phyloP scores from a whole-genome alignment of 2,329 filamentous ascomycete genomes.

The Pseudocercospora musae region DNA sequence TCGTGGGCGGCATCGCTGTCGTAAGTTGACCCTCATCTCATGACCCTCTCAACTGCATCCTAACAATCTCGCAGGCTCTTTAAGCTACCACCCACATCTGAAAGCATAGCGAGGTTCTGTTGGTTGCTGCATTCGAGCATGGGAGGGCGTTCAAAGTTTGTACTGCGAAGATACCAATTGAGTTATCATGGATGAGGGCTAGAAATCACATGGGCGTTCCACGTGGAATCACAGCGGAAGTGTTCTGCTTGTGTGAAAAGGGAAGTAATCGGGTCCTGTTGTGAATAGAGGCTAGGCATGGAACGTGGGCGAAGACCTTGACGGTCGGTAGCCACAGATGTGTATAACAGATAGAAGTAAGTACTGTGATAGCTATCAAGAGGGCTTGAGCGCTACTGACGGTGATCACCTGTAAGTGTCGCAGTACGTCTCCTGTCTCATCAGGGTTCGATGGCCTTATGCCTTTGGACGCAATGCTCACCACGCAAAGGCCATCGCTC shows the following conservation, averaged over 20 bases:
- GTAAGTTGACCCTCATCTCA: not conserved
- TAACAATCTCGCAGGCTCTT: not conserved
- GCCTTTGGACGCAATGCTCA: not conserved
- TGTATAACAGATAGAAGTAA: not conserved
- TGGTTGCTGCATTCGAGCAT: not conserved
- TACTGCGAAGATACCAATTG: slow-evolving; percentile 1
- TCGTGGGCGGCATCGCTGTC: slow-evolving; percentile 18
- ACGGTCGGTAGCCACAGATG: not conserved
- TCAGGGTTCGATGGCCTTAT: too few species aligned
- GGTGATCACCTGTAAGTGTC: not conserved
- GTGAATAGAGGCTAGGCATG: not conserved
- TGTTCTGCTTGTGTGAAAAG: not conserved
- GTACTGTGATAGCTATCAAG: not conserved
- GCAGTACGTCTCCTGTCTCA: too few species aligned
- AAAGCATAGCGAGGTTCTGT: not conserved
- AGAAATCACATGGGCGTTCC: not conserved
- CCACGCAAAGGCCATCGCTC: not conserved
- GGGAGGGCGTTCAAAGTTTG: not conserved
- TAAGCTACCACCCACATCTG: not conserved
- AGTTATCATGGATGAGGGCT: not conserved
- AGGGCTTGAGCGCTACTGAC: not conserved
- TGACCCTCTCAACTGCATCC: not conserved
- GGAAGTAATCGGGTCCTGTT: not conserved
- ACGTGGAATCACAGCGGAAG: not conserved
- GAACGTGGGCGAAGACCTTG: not conserved